A percentile compares a stretch with the other conserved stretches of the same genome.
These are phyloP conservation scores for Ambispora gerdemannii DNA, from an alignment of 192 early-diverging fungal species.

Conservation along the genomic window DNA sequence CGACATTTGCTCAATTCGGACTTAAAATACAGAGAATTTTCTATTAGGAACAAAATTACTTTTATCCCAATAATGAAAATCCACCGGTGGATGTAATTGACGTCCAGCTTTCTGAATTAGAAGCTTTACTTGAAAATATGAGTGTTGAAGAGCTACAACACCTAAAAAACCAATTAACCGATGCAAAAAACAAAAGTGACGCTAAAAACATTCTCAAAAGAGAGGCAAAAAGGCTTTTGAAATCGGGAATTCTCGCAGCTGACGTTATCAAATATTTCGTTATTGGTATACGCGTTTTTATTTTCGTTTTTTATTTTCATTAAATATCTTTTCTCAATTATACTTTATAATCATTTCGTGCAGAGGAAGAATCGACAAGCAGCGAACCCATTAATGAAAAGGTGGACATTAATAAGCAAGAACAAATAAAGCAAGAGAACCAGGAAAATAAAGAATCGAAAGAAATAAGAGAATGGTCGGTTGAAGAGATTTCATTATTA, in stretches of 20 bases:
- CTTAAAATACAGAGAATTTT: neutral
- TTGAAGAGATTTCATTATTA: conserved; percentile 67
- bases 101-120: conserved; percentile 50
- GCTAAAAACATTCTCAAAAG: conserved; percentile 35
- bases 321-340: neutral
- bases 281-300: conserved; percentile 27
- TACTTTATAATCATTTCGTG: conserved; percentile 18
- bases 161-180: conserved; percentile 37
- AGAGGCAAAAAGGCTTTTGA: conserved; percentile 36
- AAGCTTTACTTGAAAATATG: conserved; percentile 54
- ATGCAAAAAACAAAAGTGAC: conserved; percentile 21
- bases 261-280: conserved; percentile 40
- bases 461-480: conserved; percentile 49
- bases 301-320: conserved; percentile 1
- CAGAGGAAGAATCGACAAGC: neutral
- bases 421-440: neutral
- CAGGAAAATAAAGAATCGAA: conserved; percentile 12
- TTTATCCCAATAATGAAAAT: conserved; percentile 31
- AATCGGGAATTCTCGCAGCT: conserved; percentile 28
- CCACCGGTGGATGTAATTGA: conserved; percentile 34
- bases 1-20: conserved; percentile 1
- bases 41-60: conserved; percentile 42
- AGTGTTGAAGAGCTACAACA: conserved; percentile 39
- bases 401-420: conserved; percentile 12
- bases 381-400: conserved; percentile 25